Base-by-base conservation (phyloP, 202 grass and related monocot species). In the Alloteropsis angusta region DNA sequence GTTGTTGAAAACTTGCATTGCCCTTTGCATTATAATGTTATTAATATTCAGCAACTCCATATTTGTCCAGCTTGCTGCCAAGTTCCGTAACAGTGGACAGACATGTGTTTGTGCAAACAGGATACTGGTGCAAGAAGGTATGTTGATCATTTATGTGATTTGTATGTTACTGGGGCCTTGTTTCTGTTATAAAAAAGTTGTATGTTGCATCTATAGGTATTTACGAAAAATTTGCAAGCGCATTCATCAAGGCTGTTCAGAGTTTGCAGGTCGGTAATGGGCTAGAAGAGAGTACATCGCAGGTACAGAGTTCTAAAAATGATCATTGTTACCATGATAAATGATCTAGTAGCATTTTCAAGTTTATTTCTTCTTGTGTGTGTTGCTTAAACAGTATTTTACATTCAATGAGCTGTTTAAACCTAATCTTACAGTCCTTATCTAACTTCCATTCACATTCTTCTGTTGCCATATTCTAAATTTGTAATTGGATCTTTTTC, bases 41-140 rank as follows among this genome's bases (percentile, higher is more conserved):
- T 76, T 4, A n/a, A 44, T 60, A 70, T 64, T 88, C 7, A 76
- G 22, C 17, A 37, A 57, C 32, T 49, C 9, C 45, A 74, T 55
- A 78, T 49, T 0, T 88, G 43, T 83, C 75, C 88, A 95, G 96
- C 85, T 99, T 82, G 96, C 92, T 79, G 96, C 92, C 72, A 99
- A 99, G 86, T 99, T 93, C 56, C 88, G 96, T 35, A 99, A 99
- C 79, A 99, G 92, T 59, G 92, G 96, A 62, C 96, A 99, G 72
- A 95, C 92, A 9, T 99, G 96, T 77, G 92, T 99, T 77, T 99
- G 96, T 86, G 96, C 88, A 89, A 99, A 95, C 82, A 90, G 92
- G 86, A 89, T 99, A 81, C 83, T 99, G 75, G 92, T 99, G 66
- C 96, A 99, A 88, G 92, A 99, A 99, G 96, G 96, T 95, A 88